Percentiles rank a stretch among this genome's conserved stretches.
Evolutionary conservation across 257 asterid genomes (phyloP).

Genomic region (Agastache rugosa): DNA sequence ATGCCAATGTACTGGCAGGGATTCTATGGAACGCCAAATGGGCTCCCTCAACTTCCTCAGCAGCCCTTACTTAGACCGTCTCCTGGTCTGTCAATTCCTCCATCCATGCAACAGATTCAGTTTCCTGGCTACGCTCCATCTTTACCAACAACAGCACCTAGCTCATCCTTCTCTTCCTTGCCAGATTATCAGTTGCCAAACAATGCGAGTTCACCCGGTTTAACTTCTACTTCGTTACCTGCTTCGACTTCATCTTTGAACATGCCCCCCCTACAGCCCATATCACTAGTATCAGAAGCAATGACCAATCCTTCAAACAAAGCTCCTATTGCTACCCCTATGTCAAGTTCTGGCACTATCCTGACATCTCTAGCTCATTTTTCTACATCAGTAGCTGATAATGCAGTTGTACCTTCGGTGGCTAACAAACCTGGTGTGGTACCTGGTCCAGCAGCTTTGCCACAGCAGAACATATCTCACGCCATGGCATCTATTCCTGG

Average conservation of each 20-base stretch:
- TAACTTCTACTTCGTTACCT: conserved; percentile 52
- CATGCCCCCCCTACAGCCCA: conserved; percentile 56
- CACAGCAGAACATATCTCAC: conserved; percentile 50
- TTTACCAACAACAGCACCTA: conserved; percentile 52
- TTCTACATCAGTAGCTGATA: conserved; percentile 52
- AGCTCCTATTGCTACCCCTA: conserved; percentile 50
- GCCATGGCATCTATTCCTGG: conserved; percentile 51
- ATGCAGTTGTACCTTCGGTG: conserved; percentile 43
- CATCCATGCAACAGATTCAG: conserved; percentile 83
- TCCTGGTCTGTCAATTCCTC: conserved; percentile 73
- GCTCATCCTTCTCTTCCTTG: conserved; percentile 51
- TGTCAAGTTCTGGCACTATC: conserved; percentile 43
- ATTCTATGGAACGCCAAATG: conserved; percentile 83
- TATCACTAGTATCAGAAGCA: conserved; percentile 54
- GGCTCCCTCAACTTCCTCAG: conserved; percentile 78
- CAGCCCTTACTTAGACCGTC: conserved; percentile 88
- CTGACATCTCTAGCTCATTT: conserved; percentile 49
- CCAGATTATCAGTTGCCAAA: conserved; percentile 60
- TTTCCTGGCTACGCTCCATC: conserved; percentile 69
- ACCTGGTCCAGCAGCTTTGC: conserved; percentile 52
- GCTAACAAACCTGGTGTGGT: conserved; percentile 47
- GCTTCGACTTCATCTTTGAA: conserved; percentile 55
- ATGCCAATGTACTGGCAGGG: conserved; percentile 99
- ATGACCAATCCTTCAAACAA: conserved; percentile 45
- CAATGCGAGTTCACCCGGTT: conserved; percentile 49